A percentile compares a stretch with the other conserved stretches of the same genome.
Evolutionary conservation across 1,284 basidiomycete species (phyloP).

Genomic region (Cryptococcus sp.): DNA sequence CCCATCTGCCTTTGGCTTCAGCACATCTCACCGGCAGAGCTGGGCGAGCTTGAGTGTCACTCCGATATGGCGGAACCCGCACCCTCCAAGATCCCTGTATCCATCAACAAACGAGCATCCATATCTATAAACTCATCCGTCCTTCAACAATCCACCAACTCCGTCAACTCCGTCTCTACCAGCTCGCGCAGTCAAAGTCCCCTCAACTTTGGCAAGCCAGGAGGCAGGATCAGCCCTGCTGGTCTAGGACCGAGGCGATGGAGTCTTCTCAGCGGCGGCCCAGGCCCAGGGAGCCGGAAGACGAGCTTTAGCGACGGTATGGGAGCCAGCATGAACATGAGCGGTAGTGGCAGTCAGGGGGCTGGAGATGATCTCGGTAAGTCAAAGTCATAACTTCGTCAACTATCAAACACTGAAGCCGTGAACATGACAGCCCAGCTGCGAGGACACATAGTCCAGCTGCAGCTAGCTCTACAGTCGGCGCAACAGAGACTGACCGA

Average conservation of each 20-base stretch:
- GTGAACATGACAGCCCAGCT: slow-evolving; percentile 5
- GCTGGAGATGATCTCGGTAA: slow-evolving; percentile 28
- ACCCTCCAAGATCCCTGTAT: slow-evolving; percentile 32
- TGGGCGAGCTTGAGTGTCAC: no score
- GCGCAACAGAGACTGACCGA: slow-evolving; percentile 25
- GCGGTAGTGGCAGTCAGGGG: slow-evolving; percentile 9
- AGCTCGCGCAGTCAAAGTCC: slow-evolving; percentile 11
- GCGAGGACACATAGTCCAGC: slow-evolving; percentile 23
- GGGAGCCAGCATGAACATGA: slow-evolving; percentile 1
- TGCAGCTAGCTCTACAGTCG: slow-evolving; percentile 18
- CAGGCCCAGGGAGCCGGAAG: slow-evolving; percentile 15
- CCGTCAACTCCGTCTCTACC: neutral
- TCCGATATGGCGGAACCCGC: no score
- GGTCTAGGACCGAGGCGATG: slow-evolving; percentile 8
- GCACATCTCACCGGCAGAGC: no score
- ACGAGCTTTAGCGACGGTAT: slow-evolving; percentile 19
- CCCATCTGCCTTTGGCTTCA: no score
- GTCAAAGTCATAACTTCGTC: neutral
- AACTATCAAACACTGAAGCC: neutral
- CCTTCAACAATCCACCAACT: slow-evolving; percentile 10
- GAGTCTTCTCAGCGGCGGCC: slow-evolving; percentile 17
- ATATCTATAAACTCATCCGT: slow-evolving; percentile 13
- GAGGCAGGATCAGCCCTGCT: slow-evolving; percentile 5
- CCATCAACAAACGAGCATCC: slow-evolving; percentile 27
- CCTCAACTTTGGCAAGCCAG: neutral